These are phyloP conservation scores for Lavandula angustifolia DNA, from an alignment of 257 asterid genomes.

Conservation along the genomic window DNA sequence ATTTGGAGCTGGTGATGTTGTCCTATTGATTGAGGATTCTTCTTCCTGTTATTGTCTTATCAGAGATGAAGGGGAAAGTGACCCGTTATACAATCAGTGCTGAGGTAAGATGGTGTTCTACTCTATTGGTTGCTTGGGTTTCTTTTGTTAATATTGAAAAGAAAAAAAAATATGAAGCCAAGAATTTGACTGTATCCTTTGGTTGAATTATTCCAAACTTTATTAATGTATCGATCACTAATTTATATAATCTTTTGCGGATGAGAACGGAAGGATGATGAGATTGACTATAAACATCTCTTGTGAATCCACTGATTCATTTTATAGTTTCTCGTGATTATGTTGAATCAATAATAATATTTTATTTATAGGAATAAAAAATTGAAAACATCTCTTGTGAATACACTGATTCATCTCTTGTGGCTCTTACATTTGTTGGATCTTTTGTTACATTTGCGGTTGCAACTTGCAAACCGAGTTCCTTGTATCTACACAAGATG, in stretches of 20 bases:
- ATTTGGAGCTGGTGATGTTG: neutral
- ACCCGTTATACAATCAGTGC: slow-evolving; percentile 61
- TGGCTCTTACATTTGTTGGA: neutral
- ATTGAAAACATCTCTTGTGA: too few species aligned
- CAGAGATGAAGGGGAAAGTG: slow-evolving; percentile 59
- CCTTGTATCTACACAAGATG: neutral
- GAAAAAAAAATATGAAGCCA: too few species aligned
- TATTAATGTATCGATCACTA: neutral
- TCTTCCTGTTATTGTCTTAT: slow-evolving; percentile 21
- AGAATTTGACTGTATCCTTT: too few species aligned
- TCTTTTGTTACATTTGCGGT: neutral
- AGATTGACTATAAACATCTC: neutral
- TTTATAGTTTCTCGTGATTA: slow-evolving; percentile 1
- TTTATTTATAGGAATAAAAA: neutral
- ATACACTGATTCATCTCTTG: too few species aligned
- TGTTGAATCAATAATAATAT: neutral
- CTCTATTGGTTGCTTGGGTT: neutral
- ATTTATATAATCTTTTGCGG: neutral
- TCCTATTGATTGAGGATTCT: slow-evolving; percentile 25
- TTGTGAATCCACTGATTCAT: neutral
- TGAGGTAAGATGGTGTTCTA: slow-evolving; percentile 62
- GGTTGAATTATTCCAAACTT: neutral
- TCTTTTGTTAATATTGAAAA: too few species aligned
- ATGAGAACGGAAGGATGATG: too few species aligned
- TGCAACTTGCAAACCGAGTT: neutral